Percentiles rank a stretch among this genome's conserved stretches.
These are phyloP conservation scores for Serendipita sp. DNA, from an alignment of 768 basidiomycete species.

Conservation along the genomic window DNA sequence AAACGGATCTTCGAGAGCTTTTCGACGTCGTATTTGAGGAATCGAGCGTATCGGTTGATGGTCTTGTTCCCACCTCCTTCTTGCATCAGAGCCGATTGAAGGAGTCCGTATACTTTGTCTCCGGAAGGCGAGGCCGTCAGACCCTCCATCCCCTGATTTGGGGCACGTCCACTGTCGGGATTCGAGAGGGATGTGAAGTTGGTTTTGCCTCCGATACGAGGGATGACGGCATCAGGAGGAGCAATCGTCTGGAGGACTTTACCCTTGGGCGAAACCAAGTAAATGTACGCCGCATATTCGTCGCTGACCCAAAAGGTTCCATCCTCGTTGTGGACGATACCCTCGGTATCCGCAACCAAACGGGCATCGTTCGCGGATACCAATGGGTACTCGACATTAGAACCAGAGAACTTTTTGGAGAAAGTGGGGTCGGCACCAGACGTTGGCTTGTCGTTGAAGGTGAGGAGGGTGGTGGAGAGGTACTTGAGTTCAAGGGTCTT, in stretches of 20 bases:
- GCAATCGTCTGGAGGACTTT: constrained; percentile 39
- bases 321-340: constrained; percentile 40
- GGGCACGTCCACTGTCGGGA: constrained; percentile 36
- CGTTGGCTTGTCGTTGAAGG: constrained; percentile 33
- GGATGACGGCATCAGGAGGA: constrained; percentile 42
- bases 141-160: constrained; percentile 52
- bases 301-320: constrained; percentile 52
- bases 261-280: constrained; percentile 33
- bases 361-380: constrained; percentile 28
- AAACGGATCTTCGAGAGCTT: constrained; percentile 14
- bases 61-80: constrained; percentile 38
- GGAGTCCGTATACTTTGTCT: constrained; percentile 39
- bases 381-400: constrained; percentile 32
- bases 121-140: constrained; percentile 36
- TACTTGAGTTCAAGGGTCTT: constrained; percentile 38
- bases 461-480: constrained; percentile 32
- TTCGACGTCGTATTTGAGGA: constrained; percentile 28
- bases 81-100: constrained; percentile 48
- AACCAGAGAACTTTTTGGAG: constrained; percentile 20
- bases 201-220: constrained; percentile 27
- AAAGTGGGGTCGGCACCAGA: constrained; percentile 24
- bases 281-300: constrained; percentile 56
- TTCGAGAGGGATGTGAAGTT: constrained; percentile 37
- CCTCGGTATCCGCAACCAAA: constrained; percentile 42
- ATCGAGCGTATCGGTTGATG: constrained; percentile 37